These are phyloP conservation scores for Lotus japonicus DNA, from an alignment of 306 rosid species.

Conservation along the genomic window DNA sequence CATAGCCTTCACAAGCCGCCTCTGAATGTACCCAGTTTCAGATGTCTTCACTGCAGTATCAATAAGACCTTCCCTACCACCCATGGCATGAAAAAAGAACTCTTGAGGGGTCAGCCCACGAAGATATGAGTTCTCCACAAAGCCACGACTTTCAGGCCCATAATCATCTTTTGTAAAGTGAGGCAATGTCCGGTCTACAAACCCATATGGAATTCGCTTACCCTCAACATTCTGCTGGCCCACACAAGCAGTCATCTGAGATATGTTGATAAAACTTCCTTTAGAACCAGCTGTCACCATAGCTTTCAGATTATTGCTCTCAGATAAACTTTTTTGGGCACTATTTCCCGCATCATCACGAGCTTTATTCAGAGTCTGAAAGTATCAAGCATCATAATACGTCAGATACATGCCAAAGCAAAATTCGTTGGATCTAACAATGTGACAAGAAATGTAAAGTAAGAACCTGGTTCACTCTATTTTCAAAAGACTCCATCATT, in stretches of 20 bases:
- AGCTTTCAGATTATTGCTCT: slow-evolving; percentile 95
- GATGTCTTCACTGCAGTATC: slow-evolving; percentile 99
- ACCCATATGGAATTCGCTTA: slow-evolving; percentile 95
- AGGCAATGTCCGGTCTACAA: slow-evolving; percentile 88
- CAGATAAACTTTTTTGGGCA: slow-evolving; percentile 92
- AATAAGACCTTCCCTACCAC: slow-evolving; percentile 99
- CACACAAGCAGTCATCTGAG: slow-evolving; percentile 99
- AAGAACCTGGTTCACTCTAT: slow-evolving; percentile 89
- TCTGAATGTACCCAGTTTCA: slow-evolving; percentile 96
- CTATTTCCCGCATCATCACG: slow-evolving; percentile 98
- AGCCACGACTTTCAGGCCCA: slow-evolving; percentile 99
- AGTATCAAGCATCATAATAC: not conserved
- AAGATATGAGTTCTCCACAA: slow-evolving; percentile 93
- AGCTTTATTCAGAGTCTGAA: slow-evolving; percentile 78
- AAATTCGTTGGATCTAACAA: not conserved
- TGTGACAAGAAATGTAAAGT: not conserved
- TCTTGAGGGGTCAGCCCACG: slow-evolving; percentile 98
- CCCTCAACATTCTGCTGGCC: slow-evolving; percentile 99
- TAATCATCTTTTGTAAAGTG: slow-evolving; percentile 94
- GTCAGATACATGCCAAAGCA: slow-evolving; percentile 14
- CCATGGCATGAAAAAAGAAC: slow-evolving; percentile 99
- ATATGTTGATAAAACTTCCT: slow-evolving; percentile 97
- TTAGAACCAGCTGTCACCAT: slow-evolving; percentile 99
- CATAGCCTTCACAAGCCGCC: slow-evolving; percentile 99
- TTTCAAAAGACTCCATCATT: slow-evolving; percentile 96